A percentile compares a stretch with the other conserved stretches of the same genome.
These are phyloP conservation scores for Penicillium decumbens DNA, from an alignment of 2,329 filamentous ascomycete species.

Conservation along the genomic window DNA sequence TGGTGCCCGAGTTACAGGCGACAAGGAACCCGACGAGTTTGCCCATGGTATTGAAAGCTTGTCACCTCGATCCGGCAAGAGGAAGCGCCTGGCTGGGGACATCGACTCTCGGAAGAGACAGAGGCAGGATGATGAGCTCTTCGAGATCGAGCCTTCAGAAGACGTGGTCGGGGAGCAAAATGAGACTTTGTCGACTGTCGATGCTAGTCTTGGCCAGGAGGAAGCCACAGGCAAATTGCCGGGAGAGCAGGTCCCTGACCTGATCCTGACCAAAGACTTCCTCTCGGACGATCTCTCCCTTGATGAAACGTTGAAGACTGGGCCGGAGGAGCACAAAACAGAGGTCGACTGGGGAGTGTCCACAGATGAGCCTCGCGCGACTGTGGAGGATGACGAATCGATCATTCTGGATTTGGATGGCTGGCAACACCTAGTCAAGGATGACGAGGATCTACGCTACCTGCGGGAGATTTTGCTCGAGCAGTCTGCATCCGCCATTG, in stretches of 20 bases:
- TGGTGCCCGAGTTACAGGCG: conserved; percentile 10
- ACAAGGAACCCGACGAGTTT: conserved; percentile 11
- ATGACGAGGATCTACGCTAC: conserved; percentile 61
- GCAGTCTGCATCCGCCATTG: conserved; percentile 47
- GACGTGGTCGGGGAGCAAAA: conserved; percentile 45
- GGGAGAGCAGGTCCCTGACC: not conserved
- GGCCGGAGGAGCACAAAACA: conserved; percentile 36
- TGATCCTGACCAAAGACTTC: conserved; percentile 1
- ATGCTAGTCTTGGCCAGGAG: conserved; percentile 2
- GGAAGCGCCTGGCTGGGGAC: conserved; percentile 67
- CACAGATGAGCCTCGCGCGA: conserved; percentile 55
- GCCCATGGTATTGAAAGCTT: conserved; percentile 46
- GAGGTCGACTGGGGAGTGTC: conserved; percentile 60
- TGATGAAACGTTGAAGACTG: conserved; percentile 28
- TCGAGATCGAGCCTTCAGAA: conserved; percentile 56
- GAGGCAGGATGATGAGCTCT: conserved; percentile 79
- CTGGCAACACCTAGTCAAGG: conserved; percentile 64
- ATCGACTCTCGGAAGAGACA: conserved; percentile 70
- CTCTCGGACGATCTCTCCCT: conserved; percentile 11
- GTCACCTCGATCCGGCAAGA: conserved; percentile 59
- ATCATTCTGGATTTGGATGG: conserved; percentile 66
- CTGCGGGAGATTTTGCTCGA: conserved; percentile 51
- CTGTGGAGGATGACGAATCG: conserved; percentile 61
- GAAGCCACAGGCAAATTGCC: conserved; percentile 1
- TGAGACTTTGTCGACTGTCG: not conserved